Base-by-base conservation (phyloP, 495 filamentous ascomycete species). In the Aspergillus affinis region DNA sequence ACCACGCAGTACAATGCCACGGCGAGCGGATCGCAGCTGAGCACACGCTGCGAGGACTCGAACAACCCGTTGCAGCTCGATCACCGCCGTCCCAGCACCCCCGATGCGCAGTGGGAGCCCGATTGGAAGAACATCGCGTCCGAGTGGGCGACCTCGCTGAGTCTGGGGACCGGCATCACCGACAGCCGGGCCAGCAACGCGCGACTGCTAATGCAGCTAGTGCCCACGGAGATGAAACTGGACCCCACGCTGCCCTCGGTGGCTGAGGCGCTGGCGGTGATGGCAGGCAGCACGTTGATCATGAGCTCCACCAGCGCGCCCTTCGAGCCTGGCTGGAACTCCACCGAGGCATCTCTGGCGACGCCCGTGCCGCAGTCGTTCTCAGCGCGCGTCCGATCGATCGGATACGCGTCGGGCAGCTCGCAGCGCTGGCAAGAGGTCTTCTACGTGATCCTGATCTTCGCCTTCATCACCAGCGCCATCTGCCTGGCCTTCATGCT, bases 241-340 rank as follows among this genome's bases (percentile, higher is more conserved):
- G 67, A 81, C 51, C 72, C 75, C 3, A 53, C 57, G 0, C 67
- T 87, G 0, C 89, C 90, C 0, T 88, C 84, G 6, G 76, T 87
- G 5, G 82, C 81, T 0, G 90, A 93, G 67, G 83, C 83, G 0
- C 70, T 93, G 0, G 87, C 88, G 0, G 87, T 89, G 2, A 75
- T 91, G 61, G 81, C 81, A 0, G 84, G 84, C 15, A 83, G 77
- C 59, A 91, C 88, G 0, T 69, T 92, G 0, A 77, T 89, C 32
- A 68, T 85, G 44, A 76, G 78, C 27, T 62, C 81, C 0, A 63
- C 75, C 17, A 68, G 82, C 45, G 67, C 86, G 0, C 86, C 87
- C 3, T 87, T 85, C 61, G 73, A 81, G 1, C 76, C 78, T 5
- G 80, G 69, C 59, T 90, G 83, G 83, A 81, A 82, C 55, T 86